A percentile compares a stretch with the other conserved stretches of the same genome.
These are phyloP conservation scores for Beauveria sp. DNA, from an alignment of 2,329 filamentous ascomycete genomes.

Conservation along the genomic window DNA sequence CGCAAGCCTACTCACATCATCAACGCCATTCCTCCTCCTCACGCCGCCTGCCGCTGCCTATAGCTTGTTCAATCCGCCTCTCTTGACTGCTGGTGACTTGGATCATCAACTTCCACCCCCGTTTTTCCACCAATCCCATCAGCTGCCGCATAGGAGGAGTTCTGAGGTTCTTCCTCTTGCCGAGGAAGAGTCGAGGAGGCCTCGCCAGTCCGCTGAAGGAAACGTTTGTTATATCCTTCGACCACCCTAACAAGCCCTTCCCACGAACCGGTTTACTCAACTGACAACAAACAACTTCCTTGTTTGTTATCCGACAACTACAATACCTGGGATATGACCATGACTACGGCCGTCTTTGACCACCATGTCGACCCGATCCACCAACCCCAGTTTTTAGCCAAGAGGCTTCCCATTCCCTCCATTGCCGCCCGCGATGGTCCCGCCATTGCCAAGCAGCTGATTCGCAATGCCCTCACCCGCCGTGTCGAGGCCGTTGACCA, in stretches of 20 bases:
- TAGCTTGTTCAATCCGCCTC: constrained; percentile 39
- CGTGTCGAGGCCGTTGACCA: constrained; percentile 79
- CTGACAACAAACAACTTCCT: not conserved
- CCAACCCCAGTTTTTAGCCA: constrained; percentile 40
- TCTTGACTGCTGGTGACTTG: constrained; percentile 41
- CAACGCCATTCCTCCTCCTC: constrained; percentile 55
- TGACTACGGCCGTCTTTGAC: constrained; percentile 54
- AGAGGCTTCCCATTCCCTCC: constrained; percentile 34
- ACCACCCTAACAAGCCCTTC: constrained; percentile 68
- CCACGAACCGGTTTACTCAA: constrained; percentile 30
- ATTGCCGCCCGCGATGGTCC: constrained; percentile 34
- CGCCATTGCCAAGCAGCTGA: constrained; percentile 62
- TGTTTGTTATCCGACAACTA: constrained; percentile 5
- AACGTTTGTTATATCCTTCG: constrained; percentile 90
- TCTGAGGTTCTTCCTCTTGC: constrained; percentile 97
- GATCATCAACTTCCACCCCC: constrained; percentile 38
- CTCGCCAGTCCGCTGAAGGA: constrained; percentile 86
- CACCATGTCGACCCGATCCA: constrained; percentile 42
- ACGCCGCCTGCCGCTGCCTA: constrained; percentile 38
- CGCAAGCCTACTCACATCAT: constrained; percentile 58
- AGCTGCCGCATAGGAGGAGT: constrained; percentile 99
- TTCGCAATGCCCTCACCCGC: constrained; percentile 78
- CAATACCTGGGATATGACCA: constrained; percentile 51
- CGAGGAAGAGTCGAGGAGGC: constrained; percentile 99
- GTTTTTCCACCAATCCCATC: constrained; percentile 56